A percentile compares a stretch with the other conserved stretches of the same genome.
phyloP scores from a whole-genome alignment of 257 asterid species.

The Fraxinus americana region DNA sequence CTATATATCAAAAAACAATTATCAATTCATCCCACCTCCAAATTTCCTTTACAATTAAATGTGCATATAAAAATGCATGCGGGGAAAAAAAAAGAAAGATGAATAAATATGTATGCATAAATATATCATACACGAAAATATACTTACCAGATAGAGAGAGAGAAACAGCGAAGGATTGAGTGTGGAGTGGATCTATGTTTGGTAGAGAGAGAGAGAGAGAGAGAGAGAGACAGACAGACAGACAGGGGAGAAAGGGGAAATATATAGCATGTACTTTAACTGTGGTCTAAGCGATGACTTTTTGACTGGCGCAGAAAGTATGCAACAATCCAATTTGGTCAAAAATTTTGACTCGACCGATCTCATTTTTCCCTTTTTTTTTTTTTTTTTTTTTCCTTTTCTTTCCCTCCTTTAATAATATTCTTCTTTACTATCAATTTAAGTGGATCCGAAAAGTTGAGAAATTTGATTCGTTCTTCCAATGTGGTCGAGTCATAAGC shows the following conservation, averaged over 20 bases:
- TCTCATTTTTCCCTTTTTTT: neutral
- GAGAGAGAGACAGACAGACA: neutral
- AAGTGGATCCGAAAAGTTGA: too few relatives aligned
- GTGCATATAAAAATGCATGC: neutral
- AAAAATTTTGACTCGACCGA: neutral
- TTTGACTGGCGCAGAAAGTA: slow-evolving; percentile 12
- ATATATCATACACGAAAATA: neutral
- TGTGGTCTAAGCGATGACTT: slow-evolving; percentile 9
- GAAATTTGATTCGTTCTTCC: too few relatives aligned
- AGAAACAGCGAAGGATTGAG: neutral
- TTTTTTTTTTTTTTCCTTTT: neutral
- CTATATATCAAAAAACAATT: neutral
- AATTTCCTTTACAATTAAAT: neutral
- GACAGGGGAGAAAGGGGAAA: neutral
- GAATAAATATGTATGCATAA: neutral
- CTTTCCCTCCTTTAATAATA: neutral
- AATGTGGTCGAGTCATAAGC: too few relatives aligned
- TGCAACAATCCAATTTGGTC: neutral
- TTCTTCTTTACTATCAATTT: neutral
- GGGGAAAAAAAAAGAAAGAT: neutral
- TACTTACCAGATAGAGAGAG: slow-evolving; percentile 17
- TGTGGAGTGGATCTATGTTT: slow-evolving; percentile 7
- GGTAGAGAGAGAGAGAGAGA: neutral
- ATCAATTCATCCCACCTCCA: neutral
- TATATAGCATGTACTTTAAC: slow-evolving; percentile 3